Percentiles rank a stretch among this genome's conserved stretches.
phyloP scores from a whole-genome alignment of 371 early-diverging fungal species.

The Syncephalastrum contaminatum region DNA sequence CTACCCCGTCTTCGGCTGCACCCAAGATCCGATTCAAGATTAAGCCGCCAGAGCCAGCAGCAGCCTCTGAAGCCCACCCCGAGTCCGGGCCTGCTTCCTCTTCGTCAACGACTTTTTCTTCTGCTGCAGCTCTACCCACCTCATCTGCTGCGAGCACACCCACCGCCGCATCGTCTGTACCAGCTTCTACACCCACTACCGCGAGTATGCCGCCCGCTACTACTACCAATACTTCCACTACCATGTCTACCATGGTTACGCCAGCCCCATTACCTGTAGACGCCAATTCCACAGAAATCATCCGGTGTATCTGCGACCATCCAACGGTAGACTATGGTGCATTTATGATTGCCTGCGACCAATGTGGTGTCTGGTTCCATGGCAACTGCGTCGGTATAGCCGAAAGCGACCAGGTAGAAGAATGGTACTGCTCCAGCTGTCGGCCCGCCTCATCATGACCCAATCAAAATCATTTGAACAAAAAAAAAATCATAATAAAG shows the following conservation, averaged over 20 bases:
- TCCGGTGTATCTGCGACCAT: constrained; percentile 67
- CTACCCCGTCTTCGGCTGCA: constrained; percentile 23
- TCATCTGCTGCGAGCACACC: not conserved
- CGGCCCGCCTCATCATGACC: too few species aligned
- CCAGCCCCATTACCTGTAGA: not conserved
- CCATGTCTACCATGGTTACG: too few species aligned
- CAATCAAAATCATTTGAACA: too few species aligned
- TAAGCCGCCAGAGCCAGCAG: constrained; percentile 32
- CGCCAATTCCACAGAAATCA: constrained; percentile 40
- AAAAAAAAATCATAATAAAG: too few species aligned
- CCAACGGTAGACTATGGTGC: constrained; percentile 69
- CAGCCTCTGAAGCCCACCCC: not conserved
- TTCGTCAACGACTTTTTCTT: constrained; percentile 1
- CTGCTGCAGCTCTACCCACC: constrained; percentile 1
- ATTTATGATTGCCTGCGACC: constrained; percentile 82
- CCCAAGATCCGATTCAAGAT: constrained; percentile 49
- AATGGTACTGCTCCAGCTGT: constrained; percentile 35
- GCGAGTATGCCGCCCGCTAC: not conserved
- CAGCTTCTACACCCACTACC: constrained; percentile 1
- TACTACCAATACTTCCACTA: not conserved
- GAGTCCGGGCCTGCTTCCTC: not conserved
- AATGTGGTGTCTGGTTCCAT: constrained; percentile 75
- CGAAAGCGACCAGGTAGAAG: constrained; percentile 48
- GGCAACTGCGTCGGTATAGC: constrained; percentile 68
- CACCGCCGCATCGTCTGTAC: not conserved